Base-by-base conservation (phyloP, 2,329 filamentous ascomycete species). In the Aspergillus latus region DNA sequence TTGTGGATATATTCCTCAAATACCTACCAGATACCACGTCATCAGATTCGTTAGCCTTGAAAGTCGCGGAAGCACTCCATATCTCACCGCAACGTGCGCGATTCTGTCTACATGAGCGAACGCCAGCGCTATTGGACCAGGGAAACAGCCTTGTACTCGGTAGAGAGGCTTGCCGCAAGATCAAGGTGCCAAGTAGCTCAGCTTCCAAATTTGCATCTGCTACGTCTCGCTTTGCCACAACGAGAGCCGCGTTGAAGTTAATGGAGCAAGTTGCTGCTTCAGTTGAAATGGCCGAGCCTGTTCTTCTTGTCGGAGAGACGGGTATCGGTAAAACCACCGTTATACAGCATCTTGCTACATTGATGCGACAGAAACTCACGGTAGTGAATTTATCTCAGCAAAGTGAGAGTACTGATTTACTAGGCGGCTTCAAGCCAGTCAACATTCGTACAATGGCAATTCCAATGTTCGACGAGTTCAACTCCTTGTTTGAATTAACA, bases 281-380 rank as follows among this genome's bases (percentile, higher is more conserved):
- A 1, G 85, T 97, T 5, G 86, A 88, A 59, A 84, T 92, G 66
- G 84, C 85, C n/a, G 94, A 99, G 68, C 92, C 95, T 3, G 84
- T 96, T 1, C 78, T 99, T 15, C 84, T 99, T 29, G 94, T 99
- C n/a, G 94, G 94, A 69, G 94, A 99, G 77, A 99, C 94, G 6
- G 94, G 94, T 78, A 97, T 96, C 49, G 94, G 94, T 66, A 99
- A 99, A 76, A 99, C 94, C 0, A 96, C 94, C 0, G 89, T 94
- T 28, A 88, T 99, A 11, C 94, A 99, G 72, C 92, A 97, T 69
- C 80, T 99, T 54, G 92, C 94, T 0, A 87, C 89, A 56, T 83
- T 88, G 3, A 81, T 97, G 29, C 90, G 92, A 1, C 89, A 92
- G 68, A 95, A 90, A 66, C 82, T 99, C 10, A 89, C 92, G 0